Evolutionary conservation across 176 grass and related monocot species (phyloP).

Genomic region (Musa itinerans): DNA sequence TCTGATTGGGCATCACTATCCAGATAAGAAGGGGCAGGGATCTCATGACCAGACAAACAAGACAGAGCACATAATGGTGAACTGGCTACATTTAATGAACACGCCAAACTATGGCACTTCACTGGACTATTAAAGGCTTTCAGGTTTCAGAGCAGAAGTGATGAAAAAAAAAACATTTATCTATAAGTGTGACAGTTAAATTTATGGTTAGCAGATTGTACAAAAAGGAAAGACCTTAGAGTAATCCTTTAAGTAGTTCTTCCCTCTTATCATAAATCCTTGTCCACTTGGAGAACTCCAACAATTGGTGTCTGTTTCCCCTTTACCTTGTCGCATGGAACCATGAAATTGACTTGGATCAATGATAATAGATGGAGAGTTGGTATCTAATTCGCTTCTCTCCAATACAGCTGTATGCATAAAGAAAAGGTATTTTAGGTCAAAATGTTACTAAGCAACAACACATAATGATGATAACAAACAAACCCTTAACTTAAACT

Average conservation of each 20-base stretch:
- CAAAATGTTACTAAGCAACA: background rate
- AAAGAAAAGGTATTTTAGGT: slow-evolving; percentile 3
- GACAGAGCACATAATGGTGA: too few relatives aligned
- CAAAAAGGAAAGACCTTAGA: slow-evolving; percentile 44
- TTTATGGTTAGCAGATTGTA: background rate
- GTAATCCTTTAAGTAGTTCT: slow-evolving; percentile 74
- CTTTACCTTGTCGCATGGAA: slow-evolving; percentile 49
- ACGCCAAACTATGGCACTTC: too few relatives aligned
- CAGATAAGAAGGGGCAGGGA: too few relatives aligned
- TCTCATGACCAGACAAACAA: too few relatives aligned
- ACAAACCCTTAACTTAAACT: background rate
- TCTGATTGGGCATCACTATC: too few relatives aligned
- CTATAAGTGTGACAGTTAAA: too few relatives aligned
- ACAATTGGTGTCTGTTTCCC: slow-evolving; percentile 56
- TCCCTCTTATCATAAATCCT: slow-evolving; percentile 95
- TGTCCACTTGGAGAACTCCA: slow-evolving; percentile 77
- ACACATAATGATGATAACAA: background rate
- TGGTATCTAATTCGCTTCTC: slow-evolving; percentile 48
- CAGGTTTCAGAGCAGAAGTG: too few relatives aligned
- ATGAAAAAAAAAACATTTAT: too few relatives aligned
- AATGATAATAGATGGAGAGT: slow-evolving; percentile 31
- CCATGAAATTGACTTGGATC: slow-evolving; percentile 58
- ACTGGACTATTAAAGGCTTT: too few relatives aligned
- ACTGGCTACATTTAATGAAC: too few relatives aligned
- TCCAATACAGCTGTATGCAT: slow-evolving; percentile 42